A percentile compares a stretch with the other conserved stretches of the same genome.
These are phyloP conservation scores for Pisolithus microcarpus DNA, from an alignment of 768 basidiomycete species.

Conservation along the genomic window DNA sequence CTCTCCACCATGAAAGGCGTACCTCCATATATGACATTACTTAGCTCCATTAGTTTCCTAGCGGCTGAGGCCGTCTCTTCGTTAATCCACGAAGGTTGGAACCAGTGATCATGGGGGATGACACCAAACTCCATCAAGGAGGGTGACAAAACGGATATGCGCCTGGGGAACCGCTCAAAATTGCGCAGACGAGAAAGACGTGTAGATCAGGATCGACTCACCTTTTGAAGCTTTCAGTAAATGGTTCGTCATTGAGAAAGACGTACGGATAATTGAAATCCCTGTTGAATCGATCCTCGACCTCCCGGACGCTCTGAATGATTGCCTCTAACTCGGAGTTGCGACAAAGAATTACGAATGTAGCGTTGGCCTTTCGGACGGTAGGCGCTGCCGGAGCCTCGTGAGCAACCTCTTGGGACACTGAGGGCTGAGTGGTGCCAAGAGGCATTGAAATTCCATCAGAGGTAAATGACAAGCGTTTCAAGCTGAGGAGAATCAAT, in stretches of 20 bases:
- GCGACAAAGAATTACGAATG: slow-evolving; percentile 50
- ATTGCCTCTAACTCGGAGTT: slow-evolving; percentile 42
- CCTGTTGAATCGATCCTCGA: slow-evolving; percentile 57
- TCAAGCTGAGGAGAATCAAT: slow-evolving; percentile 11
- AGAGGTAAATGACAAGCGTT: neutral
- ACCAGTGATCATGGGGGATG: slow-evolving; percentile 59
- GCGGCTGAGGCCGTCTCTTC: slow-evolving; percentile 49
- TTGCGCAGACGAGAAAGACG: neutral
- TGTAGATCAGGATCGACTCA: slow-evolving; percentile 6
- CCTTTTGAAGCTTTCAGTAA: slow-evolving; percentile 46
- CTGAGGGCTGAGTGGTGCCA: neutral
- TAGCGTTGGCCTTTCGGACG: slow-evolving; percentile 42
- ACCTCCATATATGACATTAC: slow-evolving; percentile 46
- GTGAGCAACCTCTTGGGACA: neutral
- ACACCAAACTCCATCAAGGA: slow-evolving; percentile 49
- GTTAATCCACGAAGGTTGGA: slow-evolving; percentile 67
- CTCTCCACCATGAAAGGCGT: slow-evolving; percentile 7
- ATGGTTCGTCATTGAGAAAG: slow-evolving; percentile 58
- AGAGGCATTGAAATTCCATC: slow-evolving; percentile 2
- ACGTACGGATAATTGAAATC: slow-evolving; percentile 54
- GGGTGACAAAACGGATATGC: slow-evolving; percentile 32
- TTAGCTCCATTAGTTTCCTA: slow-evolving; percentile 44
- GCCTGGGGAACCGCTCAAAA: slow-evolving; percentile 22
- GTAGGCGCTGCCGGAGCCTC: neutral
- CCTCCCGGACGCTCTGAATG: slow-evolving; percentile 41